Conservation (phyloP, 2,329 filamentous ascomycete species). For the Aspergillus sp. region DNA sequence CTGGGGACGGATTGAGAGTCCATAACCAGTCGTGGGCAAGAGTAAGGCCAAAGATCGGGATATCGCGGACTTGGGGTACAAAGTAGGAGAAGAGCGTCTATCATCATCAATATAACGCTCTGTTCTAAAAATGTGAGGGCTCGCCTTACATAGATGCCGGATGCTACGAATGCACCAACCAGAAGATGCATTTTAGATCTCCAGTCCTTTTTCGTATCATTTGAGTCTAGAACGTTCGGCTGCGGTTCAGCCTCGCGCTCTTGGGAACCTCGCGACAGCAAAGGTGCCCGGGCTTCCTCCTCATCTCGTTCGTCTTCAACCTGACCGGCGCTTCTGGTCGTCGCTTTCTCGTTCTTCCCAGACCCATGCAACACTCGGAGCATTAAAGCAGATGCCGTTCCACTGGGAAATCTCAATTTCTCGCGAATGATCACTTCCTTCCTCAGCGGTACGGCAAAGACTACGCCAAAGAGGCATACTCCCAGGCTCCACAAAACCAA, state of each 20-base stretch:
- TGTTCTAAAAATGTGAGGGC: conserved; percentile 10
- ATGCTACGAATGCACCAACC: conserved; percentile 63
- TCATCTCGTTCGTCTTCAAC: conserved; percentile 25
- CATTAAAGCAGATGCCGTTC: conserved; percentile 91
- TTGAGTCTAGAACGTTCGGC: conserved; percentile 40
- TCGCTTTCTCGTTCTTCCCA: conserved; percentile 48
- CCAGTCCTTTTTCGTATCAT: conserved; percentile 58
- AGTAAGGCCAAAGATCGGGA: conserved; percentile 81
- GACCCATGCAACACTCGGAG: conserved; percentile 85
- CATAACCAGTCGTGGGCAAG: conserved; percentile 86
- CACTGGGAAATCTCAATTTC: conserved; percentile 90
- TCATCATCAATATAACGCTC: conserved; percentile 20
- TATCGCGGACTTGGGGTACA: conserved; percentile 77
- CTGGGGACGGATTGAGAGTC: conserved; percentile 95
- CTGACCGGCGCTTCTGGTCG: conserved; percentile 28
- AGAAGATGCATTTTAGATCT: conserved; percentile 65
- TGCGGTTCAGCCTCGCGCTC: conserved; percentile 57
- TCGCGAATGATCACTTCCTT: conserved; percentile 92
- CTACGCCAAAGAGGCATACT: conserved; percentile 93
- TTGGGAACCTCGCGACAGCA: conserved; percentile 40
- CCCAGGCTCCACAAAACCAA: conserved; percentile 89
- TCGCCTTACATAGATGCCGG: conserved; percentile 56
- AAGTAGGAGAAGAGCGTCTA: conserved; percentile 90
- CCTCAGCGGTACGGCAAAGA: conserved; percentile 90
- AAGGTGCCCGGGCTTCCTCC: conserved; percentile 33